These are phyloP conservation scores for Spinacia oleracea DNA, from an alignment of 179 eudicot genomes.

Conservation along the genomic window DNA sequence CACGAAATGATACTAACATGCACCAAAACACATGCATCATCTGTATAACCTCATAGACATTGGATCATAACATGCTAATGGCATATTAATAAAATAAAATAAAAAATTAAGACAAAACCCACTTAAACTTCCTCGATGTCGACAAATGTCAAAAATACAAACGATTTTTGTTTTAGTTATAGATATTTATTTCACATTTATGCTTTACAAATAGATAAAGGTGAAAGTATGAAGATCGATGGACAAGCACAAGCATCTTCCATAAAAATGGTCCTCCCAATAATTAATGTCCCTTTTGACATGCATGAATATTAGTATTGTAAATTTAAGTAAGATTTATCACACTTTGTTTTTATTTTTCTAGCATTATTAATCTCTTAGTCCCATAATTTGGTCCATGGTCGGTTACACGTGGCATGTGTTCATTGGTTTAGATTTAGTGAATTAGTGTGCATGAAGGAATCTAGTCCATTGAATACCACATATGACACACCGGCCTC, in stretches of 20 bases:
- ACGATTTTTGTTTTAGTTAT: too few relatives aligned
- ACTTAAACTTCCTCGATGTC: too few relatives aligned
- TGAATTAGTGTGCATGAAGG: background rate
- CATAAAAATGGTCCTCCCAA: conserved; percentile 11
- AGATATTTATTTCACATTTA: too few relatives aligned
- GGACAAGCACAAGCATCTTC: background rate
- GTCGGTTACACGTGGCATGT: conserved; percentile 33
- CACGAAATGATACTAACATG: too few relatives aligned
- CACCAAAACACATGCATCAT: too few relatives aligned
- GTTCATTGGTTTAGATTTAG: background rate
- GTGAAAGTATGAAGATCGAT: conserved; percentile 8
- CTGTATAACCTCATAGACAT: too few relatives aligned
- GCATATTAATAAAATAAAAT: too few relatives aligned
- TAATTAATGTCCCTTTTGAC: conserved; percentile 5
- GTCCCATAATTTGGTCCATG: conserved; percentile 4
- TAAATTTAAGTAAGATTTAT: too few relatives aligned
- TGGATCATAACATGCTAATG: too few relatives aligned
- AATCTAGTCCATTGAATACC: conserved; percentile 14
- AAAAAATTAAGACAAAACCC: too few relatives aligned
- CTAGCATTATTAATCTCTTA: background rate
- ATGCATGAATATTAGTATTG: background rate
- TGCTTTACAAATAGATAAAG: conserved; percentile 20
- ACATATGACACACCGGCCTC: conserved; percentile 5
- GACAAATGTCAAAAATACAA: too few relatives aligned
- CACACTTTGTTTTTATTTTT: too few relatives aligned